A percentile compares a stretch with the other conserved stretches of the same genome.
Evolutionary conservation across 441 rosid species (phyloP).

Genomic region (Adansonia grandidieri): DNA sequence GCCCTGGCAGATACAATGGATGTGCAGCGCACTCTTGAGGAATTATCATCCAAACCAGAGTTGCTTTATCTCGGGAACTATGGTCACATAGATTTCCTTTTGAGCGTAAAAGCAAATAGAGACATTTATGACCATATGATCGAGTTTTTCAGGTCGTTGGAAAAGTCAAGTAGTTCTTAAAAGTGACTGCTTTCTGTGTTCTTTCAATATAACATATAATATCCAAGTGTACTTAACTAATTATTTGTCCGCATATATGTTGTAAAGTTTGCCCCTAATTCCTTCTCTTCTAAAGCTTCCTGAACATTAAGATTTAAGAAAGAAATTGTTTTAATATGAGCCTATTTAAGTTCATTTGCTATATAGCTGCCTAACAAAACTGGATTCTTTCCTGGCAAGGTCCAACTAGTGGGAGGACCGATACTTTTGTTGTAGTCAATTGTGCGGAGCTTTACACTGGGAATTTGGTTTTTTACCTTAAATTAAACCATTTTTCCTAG

Average conservation of each 20-base stretch:
- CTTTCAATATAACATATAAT: neutral
- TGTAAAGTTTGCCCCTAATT: conserved; percentile 2
- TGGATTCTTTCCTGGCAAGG: neutral
- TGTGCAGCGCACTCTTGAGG: conserved; percentile 60
- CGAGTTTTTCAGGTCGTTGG: conserved; percentile 59
- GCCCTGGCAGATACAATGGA: conserved; percentile 68
- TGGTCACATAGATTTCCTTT: conserved; percentile 80
- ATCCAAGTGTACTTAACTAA: conserved; percentile 8
- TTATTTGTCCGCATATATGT: conserved; percentile 18
- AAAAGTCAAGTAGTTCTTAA: conserved; percentile 49
- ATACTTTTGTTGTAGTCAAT: neutral
- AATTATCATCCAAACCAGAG: conserved; percentile 61
- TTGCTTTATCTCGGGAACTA: conserved; percentile 73
- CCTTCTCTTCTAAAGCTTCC: neutral
- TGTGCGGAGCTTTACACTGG: conserved; percentile 1
- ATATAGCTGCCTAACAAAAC: neutral
- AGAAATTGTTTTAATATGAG: neutral
- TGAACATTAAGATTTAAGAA: neutral
- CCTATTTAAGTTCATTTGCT: neutral
- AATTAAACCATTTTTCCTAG: neutral
- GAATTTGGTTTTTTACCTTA: neutral
- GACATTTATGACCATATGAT: conserved; percentile 65
- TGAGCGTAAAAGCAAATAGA: conserved; percentile 61
- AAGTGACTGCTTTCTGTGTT: conserved; percentile 14
- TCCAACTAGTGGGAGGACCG: neutral